Conservation (phyloP, 2,329 filamentous ascomycete species). For the Trichoderma koningii region DNA sequence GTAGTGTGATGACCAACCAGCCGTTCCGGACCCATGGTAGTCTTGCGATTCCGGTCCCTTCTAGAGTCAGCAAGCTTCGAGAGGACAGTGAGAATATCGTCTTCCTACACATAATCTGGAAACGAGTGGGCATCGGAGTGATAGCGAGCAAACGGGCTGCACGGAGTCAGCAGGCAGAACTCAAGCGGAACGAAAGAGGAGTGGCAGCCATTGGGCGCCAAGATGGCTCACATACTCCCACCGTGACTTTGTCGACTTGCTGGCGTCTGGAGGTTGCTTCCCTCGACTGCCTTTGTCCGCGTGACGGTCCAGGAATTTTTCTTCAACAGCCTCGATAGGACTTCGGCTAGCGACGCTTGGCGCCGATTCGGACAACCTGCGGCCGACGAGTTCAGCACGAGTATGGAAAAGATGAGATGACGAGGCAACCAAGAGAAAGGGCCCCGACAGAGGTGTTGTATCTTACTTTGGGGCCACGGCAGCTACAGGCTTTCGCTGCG, state of each 20-base stretch:
- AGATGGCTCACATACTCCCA: conserved; percentile 38
- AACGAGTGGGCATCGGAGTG: conserved; percentile 43
- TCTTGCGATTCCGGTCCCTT: conserved; percentile 32
- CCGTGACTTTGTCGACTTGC: conserved; percentile 34
- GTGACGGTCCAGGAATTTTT: conserved; percentile 37
- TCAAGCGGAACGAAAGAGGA: neutral
- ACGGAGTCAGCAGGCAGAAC: conserved; percentile 26
- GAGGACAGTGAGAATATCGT: conserved; percentile 1
- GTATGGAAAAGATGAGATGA: neutral
- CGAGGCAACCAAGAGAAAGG: neutral
- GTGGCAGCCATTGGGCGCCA: neutral
- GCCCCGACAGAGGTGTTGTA: neutral
- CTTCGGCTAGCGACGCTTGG: conserved; percentile 20
- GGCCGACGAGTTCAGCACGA: neutral
- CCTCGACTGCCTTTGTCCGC: conserved; percentile 23
- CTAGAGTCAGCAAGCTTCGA: conserved; percentile 29
- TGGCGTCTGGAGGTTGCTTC: conserved; percentile 8
- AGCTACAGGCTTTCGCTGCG: conserved; percentile 16
- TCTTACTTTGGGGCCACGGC: conserved; percentile 23
- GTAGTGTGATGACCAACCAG: conserved; percentile 31
- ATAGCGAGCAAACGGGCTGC: conserved; percentile 42
- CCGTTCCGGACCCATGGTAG: conserved; percentile 32
- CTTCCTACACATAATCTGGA: conserved; percentile 47
- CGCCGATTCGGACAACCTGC: conserved; percentile 6
- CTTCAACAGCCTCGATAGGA: conserved; percentile 6